A percentile compares a stretch with the other conserved stretches of the same genome.
These are phyloP conservation scores for Rubia tinctorum DNA, from an alignment of 305 asterid species.

Conservation along the genomic window DNA sequence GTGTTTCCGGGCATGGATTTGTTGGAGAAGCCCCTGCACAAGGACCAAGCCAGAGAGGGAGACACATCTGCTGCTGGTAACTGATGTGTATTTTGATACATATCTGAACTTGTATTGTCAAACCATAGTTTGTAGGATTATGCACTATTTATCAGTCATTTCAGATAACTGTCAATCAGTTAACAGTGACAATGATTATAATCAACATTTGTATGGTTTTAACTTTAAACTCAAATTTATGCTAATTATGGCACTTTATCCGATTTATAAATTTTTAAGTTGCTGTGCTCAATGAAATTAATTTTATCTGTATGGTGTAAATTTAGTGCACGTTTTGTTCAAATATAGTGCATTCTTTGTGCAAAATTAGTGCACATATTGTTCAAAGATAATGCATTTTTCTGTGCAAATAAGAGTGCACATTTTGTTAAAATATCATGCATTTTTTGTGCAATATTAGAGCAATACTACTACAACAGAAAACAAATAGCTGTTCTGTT, in stretches of 20 bases:
- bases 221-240: background rate
- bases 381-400: background rate
- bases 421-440: background rate
- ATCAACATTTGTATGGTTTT: background rate
- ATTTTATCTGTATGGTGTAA: background rate
- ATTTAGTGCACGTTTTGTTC: background rate
- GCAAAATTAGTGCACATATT: background rate
- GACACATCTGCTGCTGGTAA: conserved; percentile 55
- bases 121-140: background rate
- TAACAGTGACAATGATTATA: background rate
- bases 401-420: background rate
- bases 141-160: background rate
- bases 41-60: conserved; percentile 20
- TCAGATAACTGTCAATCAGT: background rate
- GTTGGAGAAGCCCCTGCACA: conserved; percentile 65
- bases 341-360: background rate
- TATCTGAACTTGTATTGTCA: background rate
- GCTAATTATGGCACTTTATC: background rate
- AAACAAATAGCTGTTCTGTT: background rate
- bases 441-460: background rate
- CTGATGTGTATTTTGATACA: conserved; percentile 1
- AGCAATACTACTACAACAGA: background rate
- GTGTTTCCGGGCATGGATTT: conserved; percentile 79
- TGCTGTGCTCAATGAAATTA: background rate
- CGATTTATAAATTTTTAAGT: background rate